A percentile compares a stretch with the other conserved stretches of the same genome.
phyloP scores from a whole-genome alignment of 257 asterid genomes.

The Anisodus tanguticus region DNA sequence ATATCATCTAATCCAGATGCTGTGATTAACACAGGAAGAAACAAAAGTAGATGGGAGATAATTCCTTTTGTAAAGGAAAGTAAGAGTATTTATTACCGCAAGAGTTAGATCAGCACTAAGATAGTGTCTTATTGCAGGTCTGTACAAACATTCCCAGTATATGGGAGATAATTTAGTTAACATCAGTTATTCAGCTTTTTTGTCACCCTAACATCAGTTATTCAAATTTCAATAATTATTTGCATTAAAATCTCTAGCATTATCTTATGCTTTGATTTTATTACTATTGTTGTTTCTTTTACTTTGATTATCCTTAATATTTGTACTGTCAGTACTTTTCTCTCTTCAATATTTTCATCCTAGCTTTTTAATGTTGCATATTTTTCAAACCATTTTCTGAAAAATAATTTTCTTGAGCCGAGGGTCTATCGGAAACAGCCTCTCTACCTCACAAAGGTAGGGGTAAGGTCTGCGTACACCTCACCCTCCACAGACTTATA shows the following conservation, averaged over 20 bases:
- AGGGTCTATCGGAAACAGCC: no score
- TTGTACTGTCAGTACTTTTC: no score
- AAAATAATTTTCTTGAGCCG: no score
- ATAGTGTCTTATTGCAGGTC: slow-evolving; percentile 11
- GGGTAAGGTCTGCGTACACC: no score
- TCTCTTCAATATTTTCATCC: no score
- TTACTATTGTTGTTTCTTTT: no score
- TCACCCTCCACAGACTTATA: no score
- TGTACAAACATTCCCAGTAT: slow-evolving; percentile 12
- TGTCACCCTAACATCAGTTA: not conserved
- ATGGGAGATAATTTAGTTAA: slow-evolving; percentile 22
- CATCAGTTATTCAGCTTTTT: not conserved
- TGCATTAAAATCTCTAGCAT: slow-evolving; percentile 10
- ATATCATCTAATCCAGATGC: slow-evolving; percentile 17
- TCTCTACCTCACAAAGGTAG: no score
- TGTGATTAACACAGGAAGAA: not conserved
- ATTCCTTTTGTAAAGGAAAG: not conserved
- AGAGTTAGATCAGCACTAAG: slow-evolving; percentile 2
- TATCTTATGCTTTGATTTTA: no score
- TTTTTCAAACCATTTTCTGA: no score
- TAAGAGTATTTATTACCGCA: slow-evolving; percentile 17
- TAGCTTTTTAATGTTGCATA: no score
- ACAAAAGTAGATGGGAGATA: not conserved
- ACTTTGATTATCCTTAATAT: no score
- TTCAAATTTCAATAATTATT: not conserved